Conservation (phyloP, 2,329 filamentous ascomycete species). For the Claviceps fusiformis region DNA sequence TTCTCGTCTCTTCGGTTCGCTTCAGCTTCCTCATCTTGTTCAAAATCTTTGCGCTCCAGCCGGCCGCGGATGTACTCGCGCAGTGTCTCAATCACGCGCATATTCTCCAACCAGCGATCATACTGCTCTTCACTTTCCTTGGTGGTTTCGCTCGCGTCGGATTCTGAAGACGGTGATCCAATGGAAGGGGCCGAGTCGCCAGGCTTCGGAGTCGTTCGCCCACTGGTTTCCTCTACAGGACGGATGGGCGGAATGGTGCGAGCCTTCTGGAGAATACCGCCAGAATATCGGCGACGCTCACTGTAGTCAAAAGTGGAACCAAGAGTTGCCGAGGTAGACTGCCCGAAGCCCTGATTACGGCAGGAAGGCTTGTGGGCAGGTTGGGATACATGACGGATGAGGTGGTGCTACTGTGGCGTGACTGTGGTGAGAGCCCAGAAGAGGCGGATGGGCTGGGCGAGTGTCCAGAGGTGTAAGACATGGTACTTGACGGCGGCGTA, state of each 20-base stretch:
- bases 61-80: constrained; percentile 43
- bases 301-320: constrained; percentile 52
- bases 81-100: constrained; percentile 50
- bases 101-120: constrained; percentile 52
- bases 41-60: constrained; percentile 43
- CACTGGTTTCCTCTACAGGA: constrained; percentile 22
- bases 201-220: constrained; percentile 30
- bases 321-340: constrained; percentile 56
- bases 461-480: constrained; percentile 67
- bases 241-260: constrained; percentile 29
- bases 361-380: constrained; percentile 39
- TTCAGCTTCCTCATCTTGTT: constrained; percentile 16
- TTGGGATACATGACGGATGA: constrained; percentile 61
- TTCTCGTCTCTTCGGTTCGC: constrained; percentile 13
- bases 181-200: constrained; percentile 29
- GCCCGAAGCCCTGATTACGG: constrained; percentile 56
- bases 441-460: constrained; percentile 56
- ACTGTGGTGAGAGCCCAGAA: constrained; percentile 53
- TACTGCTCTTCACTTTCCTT: constrained; percentile 48
- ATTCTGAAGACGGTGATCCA: constrained; percentile 41
- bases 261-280: constrained; percentile 51
- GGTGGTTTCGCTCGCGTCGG: constrained; percentile 36
- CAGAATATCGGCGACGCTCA: constrained; percentile 51
- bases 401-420: constrained; percentile 44
- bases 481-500: constrained; percentile 60